Evolutionary conservation across 2,329 filamentous ascomycete genomes (phyloP), one percentile per base, ranked within the genome.

Genomic region (Sphaceloma murrayae): DNA sequence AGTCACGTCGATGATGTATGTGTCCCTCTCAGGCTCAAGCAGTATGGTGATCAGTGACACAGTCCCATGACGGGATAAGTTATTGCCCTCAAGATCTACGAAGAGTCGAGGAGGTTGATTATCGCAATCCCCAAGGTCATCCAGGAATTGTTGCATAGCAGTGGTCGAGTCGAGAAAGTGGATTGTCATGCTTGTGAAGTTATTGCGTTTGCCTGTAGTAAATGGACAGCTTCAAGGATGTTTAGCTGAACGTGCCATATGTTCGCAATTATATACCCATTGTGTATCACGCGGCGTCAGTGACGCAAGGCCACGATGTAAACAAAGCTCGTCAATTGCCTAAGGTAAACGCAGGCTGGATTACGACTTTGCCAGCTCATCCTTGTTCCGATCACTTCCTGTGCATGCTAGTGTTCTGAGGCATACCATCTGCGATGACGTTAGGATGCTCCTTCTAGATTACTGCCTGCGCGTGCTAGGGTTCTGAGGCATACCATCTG

Each of bases 51-150:
- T 17, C n/a, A 73, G 62, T 0, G 69, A 69, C 10, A 74, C 55
- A 4, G 56, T 61, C 2, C 70, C 69, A 10, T 66, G 24, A 3
- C 68, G 57, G 8, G 50, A 56, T 5, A 73, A 64, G 6, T 67
- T 58, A 5, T 62, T 54, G 2, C 70, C 70, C 54, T 75, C 70
- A 0, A 74, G 51, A 46, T 74, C 70, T 10, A 75, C 18, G 51
- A 64, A 74, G 2, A 74, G 54, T n/a, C n/a, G n/a, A n/a, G n/a
- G n/a, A n/a, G n/a, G n/a, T n/a, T n/a, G n/a, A n/a, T n/a, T 22
- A 16, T 16, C 6, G 9, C 19, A 38, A 1, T 26, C 6, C 27
- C 34, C 34, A 24, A 38, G 18, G 10, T 13, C 3, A 14, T 38
- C 13, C 19, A 38, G n/a, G 19, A 38, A 27, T 10, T 4, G 7